Conservation (phyloP, 345 rosid species). For the Populus davidiana region DNA sequence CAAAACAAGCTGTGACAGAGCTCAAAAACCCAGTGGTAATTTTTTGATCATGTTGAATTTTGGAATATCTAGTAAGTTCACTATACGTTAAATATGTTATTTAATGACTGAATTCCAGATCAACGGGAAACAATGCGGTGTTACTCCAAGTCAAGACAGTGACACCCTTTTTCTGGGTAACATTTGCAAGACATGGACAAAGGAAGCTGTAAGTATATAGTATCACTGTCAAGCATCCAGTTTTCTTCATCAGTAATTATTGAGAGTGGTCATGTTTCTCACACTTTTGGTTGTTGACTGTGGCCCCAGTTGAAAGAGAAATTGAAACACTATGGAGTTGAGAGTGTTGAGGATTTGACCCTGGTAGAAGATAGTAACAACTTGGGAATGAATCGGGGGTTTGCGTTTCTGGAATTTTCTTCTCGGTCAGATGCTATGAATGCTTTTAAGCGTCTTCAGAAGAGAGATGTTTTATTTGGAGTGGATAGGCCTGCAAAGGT, state of each 20-base stretch:
- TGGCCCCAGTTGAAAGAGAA: constrained; percentile 84
- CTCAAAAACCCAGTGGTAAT: constrained; percentile 87
- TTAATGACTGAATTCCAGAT: constrained; percentile 66
- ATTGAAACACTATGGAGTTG: constrained; percentile 92
- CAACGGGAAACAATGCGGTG: constrained; percentile 95
- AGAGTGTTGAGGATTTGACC: constrained; percentile 79
- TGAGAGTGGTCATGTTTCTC: constrained; percentile 10
- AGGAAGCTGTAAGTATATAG: constrained; percentile 82
- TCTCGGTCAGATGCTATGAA: constrained; percentile 94
- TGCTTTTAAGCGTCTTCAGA: constrained; percentile 85
- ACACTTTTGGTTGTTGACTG: constrained; percentile 31
- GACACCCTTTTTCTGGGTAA: constrained; percentile 95
- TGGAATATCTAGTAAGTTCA: constrained; percentile 30
- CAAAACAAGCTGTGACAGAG: constrained; percentile 76
- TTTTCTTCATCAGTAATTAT: constrained; percentile 12
- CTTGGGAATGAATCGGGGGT: constrained; percentile 90
- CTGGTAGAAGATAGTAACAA: constrained; percentile 91
- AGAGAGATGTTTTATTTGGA: constrained; percentile 89
- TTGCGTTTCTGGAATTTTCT: constrained; percentile 91
- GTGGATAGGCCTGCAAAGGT: constrained; percentile 97
- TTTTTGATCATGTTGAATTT: constrained; percentile 32
- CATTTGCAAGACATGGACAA: constrained; percentile 93
- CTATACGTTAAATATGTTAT: constrained; percentile 28
- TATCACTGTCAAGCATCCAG: constrained; percentile 15
- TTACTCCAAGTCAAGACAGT: constrained; percentile 90